These are phyloP conservation scores for Exsudoporus frostii DNA, from an alignment of 768 basidiomycete species.

Conservation along the genomic window DNA sequence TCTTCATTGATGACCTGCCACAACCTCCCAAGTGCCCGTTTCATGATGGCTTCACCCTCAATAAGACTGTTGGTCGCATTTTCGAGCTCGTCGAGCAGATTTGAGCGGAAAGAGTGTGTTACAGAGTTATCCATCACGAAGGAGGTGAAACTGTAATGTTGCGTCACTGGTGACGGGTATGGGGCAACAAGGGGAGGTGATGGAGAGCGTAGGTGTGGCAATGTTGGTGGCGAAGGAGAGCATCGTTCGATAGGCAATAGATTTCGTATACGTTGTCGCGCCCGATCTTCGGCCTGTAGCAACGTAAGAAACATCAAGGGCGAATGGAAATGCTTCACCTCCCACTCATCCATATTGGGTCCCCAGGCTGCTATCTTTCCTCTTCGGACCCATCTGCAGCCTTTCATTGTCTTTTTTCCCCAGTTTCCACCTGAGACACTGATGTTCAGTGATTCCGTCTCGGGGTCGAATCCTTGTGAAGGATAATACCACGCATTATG, in stretches of 20 bases:
- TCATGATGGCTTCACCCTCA: slow-evolving; percentile 74
- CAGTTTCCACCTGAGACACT: slow-evolving; percentile 68
- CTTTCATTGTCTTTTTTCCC: slow-evolving; percentile 74
- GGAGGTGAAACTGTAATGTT: slow-evolving; percentile 76
- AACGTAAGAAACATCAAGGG: slow-evolving; percentile 8
- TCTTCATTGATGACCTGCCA: slow-evolving; percentile 83
- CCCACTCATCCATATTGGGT: slow-evolving; percentile 81
- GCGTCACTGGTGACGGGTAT: slow-evolving; percentile 62
- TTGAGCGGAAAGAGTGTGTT: slow-evolving; percentile 80
- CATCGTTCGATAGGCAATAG: slow-evolving; percentile 58
- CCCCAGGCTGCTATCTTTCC: slow-evolving; percentile 86
- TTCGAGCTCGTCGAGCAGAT: slow-evolving; percentile 74
- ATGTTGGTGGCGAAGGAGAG: slow-evolving; percentile 66
- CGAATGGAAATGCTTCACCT: slow-evolving; percentile 43
- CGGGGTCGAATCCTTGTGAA: slow-evolving; percentile 67
- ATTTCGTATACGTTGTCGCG: slow-evolving; percentile 73
- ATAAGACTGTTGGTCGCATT: slow-evolving; percentile 80
- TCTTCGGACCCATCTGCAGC: slow-evolving; percentile 77
- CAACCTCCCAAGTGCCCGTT: slow-evolving; percentile 70
- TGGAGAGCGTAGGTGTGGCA: slow-evolving; percentile 75
- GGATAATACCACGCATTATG: slow-evolving; percentile 83
- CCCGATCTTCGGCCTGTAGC: slow-evolving; percentile 72
- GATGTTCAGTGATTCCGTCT: slow-evolving; percentile 52
- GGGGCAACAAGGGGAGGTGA: slow-evolving; percentile 78
- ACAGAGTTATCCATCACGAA: slow-evolving; percentile 85